Base-by-base conservation (phyloP, 1,139 yeast species). In the Hansenula lynferdii region DNA sequence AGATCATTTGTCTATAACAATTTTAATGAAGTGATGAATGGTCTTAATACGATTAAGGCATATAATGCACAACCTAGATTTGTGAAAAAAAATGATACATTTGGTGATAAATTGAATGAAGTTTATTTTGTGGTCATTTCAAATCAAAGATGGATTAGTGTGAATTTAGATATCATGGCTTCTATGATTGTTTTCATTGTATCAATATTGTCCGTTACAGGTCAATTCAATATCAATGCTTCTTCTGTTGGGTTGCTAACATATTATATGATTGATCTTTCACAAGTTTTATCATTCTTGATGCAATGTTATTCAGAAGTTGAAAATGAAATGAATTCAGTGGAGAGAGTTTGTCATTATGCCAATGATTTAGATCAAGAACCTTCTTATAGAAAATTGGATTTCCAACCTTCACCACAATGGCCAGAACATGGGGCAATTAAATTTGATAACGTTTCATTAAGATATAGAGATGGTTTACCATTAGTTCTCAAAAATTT, bases 1-100 rank as follows among this genome's bases (percentile, higher is more conserved):
- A 70, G 96, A 54, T 85, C 96, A 0, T 70, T 72, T 42, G 89
- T 86, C 42, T 86, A 81, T 64, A 75, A 84, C 46, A 83, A 84
- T 50, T 81, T 85, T 56, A 80, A 80, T 48, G 96, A 87, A 58
- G 68, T 84, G 2, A 66, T 87, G 47, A 71, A 72, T 45, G 96
- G 96, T 26, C 65, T 80, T 69, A 65, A 70, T n/a, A 82, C 89
- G 1, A 85, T 86, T 45, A 75, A 80, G 51, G 79, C 86, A 0
- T 86, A 77, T 56, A 64, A 65, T 9, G 70, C 70, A 21, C 58
- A 62, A 12, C 67, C 72, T 7, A 60, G 80, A 40, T 85, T 85
- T 53, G 53, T 74, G 29, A 47, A 54, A 4, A 72, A 69, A 47
- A 77, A 79, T 46, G 73, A 74, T 45, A 43, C 42, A 9, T 65